These are phyloP conservation scores for Carex arenaria DNA, from an alignment of 202 grass and related monocot genomes.

Conservation along the genomic window DNA sequence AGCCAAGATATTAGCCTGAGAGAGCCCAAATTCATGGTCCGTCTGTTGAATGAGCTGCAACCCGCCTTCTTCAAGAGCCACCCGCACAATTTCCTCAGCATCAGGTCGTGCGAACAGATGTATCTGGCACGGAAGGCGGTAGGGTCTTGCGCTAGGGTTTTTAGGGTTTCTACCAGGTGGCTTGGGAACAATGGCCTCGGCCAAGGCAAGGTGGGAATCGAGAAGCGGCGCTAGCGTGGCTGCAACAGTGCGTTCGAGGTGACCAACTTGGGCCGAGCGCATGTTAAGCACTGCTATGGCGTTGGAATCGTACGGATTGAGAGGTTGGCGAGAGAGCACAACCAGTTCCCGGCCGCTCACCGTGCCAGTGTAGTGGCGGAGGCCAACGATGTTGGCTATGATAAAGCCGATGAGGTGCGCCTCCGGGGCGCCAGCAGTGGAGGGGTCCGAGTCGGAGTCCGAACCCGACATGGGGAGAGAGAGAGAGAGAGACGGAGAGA, in stretches of 20 bases:
- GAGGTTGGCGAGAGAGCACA: slow-evolving; percentile 60
- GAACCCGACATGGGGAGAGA: slow-evolving; percentile 14
- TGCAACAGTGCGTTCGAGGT: slow-evolving; percentile 35
- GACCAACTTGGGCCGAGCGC: slow-evolving; percentile 36
- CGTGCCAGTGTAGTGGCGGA: slow-evolving; percentile 37
- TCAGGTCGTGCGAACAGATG: slow-evolving; percentile 59
- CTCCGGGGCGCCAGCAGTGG: slow-evolving; percentile 19
- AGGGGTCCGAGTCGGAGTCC: slow-evolving; percentile 10
- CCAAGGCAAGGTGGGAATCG: slow-evolving; percentile 43
- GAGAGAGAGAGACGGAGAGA: background rate
- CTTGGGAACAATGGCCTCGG: slow-evolving; percentile 54
- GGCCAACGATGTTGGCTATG: slow-evolving; percentile 54
- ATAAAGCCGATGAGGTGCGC: slow-evolving; percentile 67
- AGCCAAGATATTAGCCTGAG: slow-evolving; percentile 53
- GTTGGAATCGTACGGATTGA: slow-evolving; percentile 53
- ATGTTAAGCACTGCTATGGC: slow-evolving; percentile 56
- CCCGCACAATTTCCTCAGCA: slow-evolving; percentile 21
- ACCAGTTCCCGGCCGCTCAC: slow-evolving; percentile 52
- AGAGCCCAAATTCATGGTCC: slow-evolving; percentile 62
- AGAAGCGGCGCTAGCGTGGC: slow-evolving; percentile 58
- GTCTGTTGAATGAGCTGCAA: slow-evolving; percentile 40
- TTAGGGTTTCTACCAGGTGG: slow-evolving; percentile 8
- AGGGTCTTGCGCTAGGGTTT: background rate
- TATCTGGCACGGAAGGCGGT: slow-evolving; percentile 58
- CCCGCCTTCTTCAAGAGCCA: slow-evolving; percentile 26